Evolutionary conservation across 2,329 filamentous ascomycete species (phyloP), one percentile per base, ranked within the genome.

Genomic region (Talaromyces albobiverticillius): DNA sequence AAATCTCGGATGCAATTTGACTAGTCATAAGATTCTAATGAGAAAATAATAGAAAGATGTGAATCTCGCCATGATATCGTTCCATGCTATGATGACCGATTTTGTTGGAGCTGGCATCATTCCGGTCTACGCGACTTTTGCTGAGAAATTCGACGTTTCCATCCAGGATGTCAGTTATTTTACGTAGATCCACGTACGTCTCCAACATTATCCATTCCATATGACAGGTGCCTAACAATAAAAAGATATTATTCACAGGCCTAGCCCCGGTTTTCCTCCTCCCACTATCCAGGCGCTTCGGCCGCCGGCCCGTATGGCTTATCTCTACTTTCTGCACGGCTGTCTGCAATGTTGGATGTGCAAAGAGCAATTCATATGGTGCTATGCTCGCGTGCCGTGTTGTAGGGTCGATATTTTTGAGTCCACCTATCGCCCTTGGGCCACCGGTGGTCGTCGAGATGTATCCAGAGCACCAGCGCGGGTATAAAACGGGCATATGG

Each of bases 401-500:
- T 3, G 70, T 82, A 25, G 71, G 71, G 1, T 67, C 77, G 0
- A 80, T 82, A 61, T 82, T 82, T 65, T 80, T 82, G 57, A 74
- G 70, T 34, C 80, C 80, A 0, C 74, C 80, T 0, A 71, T 70
- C 11, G 74, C 76, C 0, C 79, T 82, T 38, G 80, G 80, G 13
- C 80, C 76, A 57, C 79, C 71, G 0, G 79, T 82, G 3, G 80
- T 83, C 0, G 73, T 78, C 0, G 80, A 82, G 62, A 78, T 74
- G 0, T 82, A 81, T 63, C 82, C 82, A 67, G 76, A 75, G 57
- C 72, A 72, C 18, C 76, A 82, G 51, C 64, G 80, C 18, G 80
- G 73, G 0, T 71, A 69, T 25, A 79, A 76, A 52, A 81, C 82
- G 75, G 80, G 80, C 10, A 70, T 79, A 11, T 82, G 80, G 80